A percentile compares a stretch with the other conserved stretches of the same genome.
phyloP scores from a whole-genome alignment of 306 rosid genomes.

The Arachis stenosperma region DNA sequence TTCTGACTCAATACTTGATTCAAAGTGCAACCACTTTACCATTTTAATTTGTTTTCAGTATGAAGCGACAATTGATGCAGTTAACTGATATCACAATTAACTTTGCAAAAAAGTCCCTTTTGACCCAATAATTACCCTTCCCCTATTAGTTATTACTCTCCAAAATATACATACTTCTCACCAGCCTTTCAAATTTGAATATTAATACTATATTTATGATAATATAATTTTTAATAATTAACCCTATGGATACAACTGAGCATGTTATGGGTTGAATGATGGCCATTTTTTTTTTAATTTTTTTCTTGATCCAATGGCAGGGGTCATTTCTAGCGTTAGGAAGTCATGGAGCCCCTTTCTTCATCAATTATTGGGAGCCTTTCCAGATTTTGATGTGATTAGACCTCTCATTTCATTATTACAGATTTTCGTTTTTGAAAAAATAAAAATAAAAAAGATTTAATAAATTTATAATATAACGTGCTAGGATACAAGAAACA shows the following conservation, averaged over 20 bases:
- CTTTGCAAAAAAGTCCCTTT: conserved; percentile 11
- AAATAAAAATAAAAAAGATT: not conserved
- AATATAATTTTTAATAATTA: not conserved
- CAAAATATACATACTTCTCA: conserved; percentile 2
- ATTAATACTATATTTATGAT: too few relatives aligned
- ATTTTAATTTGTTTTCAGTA: conserved; percentile 17
- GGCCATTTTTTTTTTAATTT: not conserved
- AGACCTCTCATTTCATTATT: conserved; percentile 41
- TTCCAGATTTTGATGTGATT: conserved; percentile 59
- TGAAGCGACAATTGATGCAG: conserved; percentile 38
- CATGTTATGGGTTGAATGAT: not conserved
- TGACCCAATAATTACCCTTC: not conserved
- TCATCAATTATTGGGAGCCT: conserved; percentile 45
- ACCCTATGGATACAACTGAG: not conserved
- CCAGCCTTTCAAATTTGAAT: too few relatives aligned
- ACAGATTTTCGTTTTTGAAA: not conserved
- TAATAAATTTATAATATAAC: not conserved
- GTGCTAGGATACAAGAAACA: not conserved
- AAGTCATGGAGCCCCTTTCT: conserved; percentile 29
- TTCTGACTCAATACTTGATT: not conserved
- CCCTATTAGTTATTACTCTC: not conserved
- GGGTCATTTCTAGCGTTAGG: conserved; percentile 27
- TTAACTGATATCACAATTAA: conserved; percentile 34
- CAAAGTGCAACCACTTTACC: conserved; percentile 8
- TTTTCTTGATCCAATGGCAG: conserved; percentile 41